phyloP scores from a whole-genome alignment of 1,284 basidiomycete species.

The Tausonia pullulans region DNA sequence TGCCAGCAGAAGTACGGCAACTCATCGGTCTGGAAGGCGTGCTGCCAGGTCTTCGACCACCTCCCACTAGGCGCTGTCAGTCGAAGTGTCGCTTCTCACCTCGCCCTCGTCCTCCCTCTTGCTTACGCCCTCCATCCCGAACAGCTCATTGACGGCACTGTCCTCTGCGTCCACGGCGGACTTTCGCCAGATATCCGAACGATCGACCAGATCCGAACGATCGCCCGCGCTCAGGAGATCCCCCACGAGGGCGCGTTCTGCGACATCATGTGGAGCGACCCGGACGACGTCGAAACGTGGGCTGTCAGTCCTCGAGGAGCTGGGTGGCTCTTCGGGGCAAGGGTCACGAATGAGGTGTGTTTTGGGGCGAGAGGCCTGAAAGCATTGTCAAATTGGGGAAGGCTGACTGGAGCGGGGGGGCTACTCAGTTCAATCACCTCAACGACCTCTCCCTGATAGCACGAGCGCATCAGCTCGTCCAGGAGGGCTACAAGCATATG shows the following conservation, averaged over 20 bases:
- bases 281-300: slow-evolving; percentile 92
- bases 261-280: slow-evolving; percentile 96
- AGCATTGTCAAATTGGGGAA: background rate
- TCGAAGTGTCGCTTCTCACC: background rate
- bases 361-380: background rate
- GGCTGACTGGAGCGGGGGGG: background rate
- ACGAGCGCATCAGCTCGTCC: slow-evolving; percentile 86
- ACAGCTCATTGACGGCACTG: slow-evolving; percentile 76
- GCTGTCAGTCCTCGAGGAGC: slow-evolving; percentile 88
- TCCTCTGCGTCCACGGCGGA: slow-evolving; percentile 88
- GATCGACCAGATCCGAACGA: slow-evolving; percentile 79
- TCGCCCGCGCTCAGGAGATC: slow-evolving; percentile 86
- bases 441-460: slow-evolving; percentile 76
- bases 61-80: slow-evolving; percentile 78
- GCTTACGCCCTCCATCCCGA: slow-evolving; percentile 21
- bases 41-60: slow-evolving; percentile 90
- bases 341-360: slow-evolving; percentile 69
- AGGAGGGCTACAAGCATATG: slow-evolving; percentile 98
- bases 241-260: slow-evolving; percentile 97
- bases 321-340: slow-evolving; percentile 87
- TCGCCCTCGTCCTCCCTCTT: slow-evolving; percentile 21
- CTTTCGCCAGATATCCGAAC: slow-evolving; percentile 86
- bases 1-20: slow-evolving; percentile 95
- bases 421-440: slow-evolving; percentile 72
- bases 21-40: slow-evolving; percentile 87